phyloP scores from a whole-genome alignment of 345 rosid genomes.

The Geranium rotundifolium region DNA sequence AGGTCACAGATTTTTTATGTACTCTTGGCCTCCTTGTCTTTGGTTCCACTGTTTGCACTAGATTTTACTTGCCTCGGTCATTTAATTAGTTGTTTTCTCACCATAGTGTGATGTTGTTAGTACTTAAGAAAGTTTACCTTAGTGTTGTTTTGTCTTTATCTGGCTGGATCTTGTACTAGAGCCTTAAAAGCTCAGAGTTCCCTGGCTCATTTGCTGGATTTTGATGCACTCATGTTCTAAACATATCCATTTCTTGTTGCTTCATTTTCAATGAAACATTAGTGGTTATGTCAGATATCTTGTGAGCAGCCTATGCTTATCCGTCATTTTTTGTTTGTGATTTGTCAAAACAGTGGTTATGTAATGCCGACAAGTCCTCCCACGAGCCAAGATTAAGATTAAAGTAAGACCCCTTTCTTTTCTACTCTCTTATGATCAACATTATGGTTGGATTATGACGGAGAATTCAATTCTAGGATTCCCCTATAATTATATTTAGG shows the following conservation, averaged over 20 bases:
- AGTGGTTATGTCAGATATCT: background rate
- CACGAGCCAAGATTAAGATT: conserved; percentile 81
- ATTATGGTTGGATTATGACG: no score
- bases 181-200: background rate
- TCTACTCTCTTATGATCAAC: background rate
- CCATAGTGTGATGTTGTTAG: background rate
- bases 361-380: conserved; percentile 95
- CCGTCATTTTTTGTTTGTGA: background rate
- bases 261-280: background rate
- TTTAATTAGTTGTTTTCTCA: background rate
- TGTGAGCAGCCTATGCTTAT: background rate
- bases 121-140: no score
- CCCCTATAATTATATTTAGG: background rate
- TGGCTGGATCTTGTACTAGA: background rate
- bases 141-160: background rate
- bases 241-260: background rate
- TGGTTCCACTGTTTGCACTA: background rate
- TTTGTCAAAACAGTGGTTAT: conserved; percentile 53
- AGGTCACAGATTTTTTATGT: background rate
- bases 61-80: background rate
- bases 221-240: background rate
- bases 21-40: background rate
- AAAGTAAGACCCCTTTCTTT: conserved; percentile 41
- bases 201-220: background rate
- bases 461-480: background rate